phyloP scores from a whole-genome alignment of 495 filamentous ascomycete genomes.

The Aspergillus egyptiacus region DNA sequence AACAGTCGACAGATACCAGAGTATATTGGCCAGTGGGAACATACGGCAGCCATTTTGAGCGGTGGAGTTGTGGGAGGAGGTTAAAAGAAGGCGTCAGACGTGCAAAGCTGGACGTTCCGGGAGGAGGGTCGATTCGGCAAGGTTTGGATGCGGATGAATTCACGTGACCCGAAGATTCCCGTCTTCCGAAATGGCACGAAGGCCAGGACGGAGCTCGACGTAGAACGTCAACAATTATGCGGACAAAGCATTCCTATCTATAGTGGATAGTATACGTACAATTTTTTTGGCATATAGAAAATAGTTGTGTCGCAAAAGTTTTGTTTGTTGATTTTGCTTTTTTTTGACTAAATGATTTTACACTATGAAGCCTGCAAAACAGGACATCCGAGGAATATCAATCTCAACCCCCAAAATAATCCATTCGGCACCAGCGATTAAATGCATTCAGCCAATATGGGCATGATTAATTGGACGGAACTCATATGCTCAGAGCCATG shows the following conservation, averaged over 20 bases:
- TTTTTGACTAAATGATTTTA: constrained; percentile 40
- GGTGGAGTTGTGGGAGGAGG: constrained; percentile 35
- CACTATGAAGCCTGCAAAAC: constrained; percentile 29
- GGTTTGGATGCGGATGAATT: constrained; percentile 37
- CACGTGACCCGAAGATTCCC: constrained; percentile 39
- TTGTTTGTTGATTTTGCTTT: constrained; percentile 33
- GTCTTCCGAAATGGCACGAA: constrained; percentile 29
- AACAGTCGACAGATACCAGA: background rate
- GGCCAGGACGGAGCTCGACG: constrained; percentile 1
- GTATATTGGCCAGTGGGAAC: constrained; percentile 29
- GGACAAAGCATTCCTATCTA: too few species aligned
- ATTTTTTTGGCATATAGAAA: too few species aligned
- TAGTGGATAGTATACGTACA: too few species aligned
- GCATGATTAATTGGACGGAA: constrained; percentile 9
- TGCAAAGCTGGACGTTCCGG: constrained; percentile 37
- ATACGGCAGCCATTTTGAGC: constrained; percentile 82
- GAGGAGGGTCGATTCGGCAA: constrained; percentile 43
- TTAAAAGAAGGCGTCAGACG: constrained; percentile 21
- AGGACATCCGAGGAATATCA: constrained; percentile 23
- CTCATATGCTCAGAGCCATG: constrained; percentile 96
- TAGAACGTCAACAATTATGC: constrained; percentile 1
- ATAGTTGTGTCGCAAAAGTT: constrained; percentile 4
- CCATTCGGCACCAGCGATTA: constrained; percentile 21
- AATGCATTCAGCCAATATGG: constrained; percentile 19
- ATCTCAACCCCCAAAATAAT: constrained; percentile 32